Base-by-base conservation (phyloP, 1,139 yeast genomes). In the Kurtzmaniella quercitrusa region DNA sequence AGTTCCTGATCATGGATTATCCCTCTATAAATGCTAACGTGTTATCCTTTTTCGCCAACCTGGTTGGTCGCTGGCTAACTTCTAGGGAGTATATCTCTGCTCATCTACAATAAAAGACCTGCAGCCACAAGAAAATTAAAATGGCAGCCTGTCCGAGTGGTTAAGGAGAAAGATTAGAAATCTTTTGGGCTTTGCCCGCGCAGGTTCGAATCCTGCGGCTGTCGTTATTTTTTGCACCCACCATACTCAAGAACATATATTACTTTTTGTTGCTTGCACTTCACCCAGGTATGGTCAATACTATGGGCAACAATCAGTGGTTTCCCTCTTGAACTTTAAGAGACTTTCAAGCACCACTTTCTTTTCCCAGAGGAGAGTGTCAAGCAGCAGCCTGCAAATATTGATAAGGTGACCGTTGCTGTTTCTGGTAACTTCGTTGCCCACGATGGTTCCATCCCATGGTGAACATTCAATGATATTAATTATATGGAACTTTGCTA, bases 191-290 rank as follows among this genome's bases (percentile, higher is more conserved):
- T 60, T 49, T 57, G 63, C 64, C 65, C 65, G 58, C 66, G 65
- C 65, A 60, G 65, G 66, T 62, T 62, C 66, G 65, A 62, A 51
- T 60, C 66, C 65, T 60, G 65, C 65, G 59, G 65, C 58, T 61
- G 66, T 61, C 66, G 66, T 37, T 47, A 48, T 48, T 49, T 53
- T 54, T 54, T 31, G 18, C 14, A 27, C 31, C 27, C 27, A 23
- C 27, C 11, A 7, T 23, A 23, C 11, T 23, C 27, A 23, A 23
- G 11, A 8, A 7, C 11, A 23, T 11, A 11, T 23, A 23, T 23
- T 23, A 51, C 2, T 63, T 57, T 48, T 55, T 47, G 10, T 57
- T 62, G 25, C 43, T 63, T 7, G 47, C 63, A 10, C 46, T 63
- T 33, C 60, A 60, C 36, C 73, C 73, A 11, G 73, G 73, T 2